phyloP scores from a whole-genome alignment of 2,329 filamentous ascomycete genomes.

The Biscogniauxia marginata region DNA sequence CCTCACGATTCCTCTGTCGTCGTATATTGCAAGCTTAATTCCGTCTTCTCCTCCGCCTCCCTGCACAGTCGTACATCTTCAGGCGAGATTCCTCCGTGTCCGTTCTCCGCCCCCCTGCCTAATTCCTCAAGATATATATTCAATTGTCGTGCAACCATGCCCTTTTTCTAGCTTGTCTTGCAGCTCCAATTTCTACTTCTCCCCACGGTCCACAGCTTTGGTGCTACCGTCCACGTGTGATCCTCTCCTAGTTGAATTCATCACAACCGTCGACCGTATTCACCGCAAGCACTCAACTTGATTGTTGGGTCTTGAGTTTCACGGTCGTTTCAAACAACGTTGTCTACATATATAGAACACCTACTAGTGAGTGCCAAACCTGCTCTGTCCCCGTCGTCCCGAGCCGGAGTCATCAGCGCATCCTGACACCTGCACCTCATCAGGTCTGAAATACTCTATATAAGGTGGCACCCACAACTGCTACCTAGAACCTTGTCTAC shows the following conservation, averaged over 20 bases:
- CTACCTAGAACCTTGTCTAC: slow-evolving; percentile 8
- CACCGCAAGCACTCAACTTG: slow-evolving; percentile 15
- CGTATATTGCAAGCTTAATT: background rate
- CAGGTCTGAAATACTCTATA: slow-evolving; percentile 12
- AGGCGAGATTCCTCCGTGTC: too few relatives aligned
- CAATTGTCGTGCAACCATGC: background rate
- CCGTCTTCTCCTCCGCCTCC: too few relatives aligned
- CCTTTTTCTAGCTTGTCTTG: background rate
- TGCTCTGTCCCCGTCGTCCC: background rate
- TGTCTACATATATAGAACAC: slow-evolving; percentile 7
- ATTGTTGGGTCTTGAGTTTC: slow-evolving; percentile 18
- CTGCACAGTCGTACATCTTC: too few relatives aligned
- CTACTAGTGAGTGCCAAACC: slow-evolving; percentile 13
- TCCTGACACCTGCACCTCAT: background rate
- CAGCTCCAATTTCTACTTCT: slow-evolving; percentile 3
- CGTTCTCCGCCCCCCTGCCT: too few relatives aligned
- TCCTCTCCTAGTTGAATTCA: slow-evolving; percentile 19
- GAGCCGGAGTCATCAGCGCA: background rate
- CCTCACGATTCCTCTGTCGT: background rate
- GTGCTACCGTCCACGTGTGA: slow-evolving; percentile 29
- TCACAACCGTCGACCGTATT: background rate
- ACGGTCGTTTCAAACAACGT: slow-evolving; percentile 7
- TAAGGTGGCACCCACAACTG: slow-evolving; percentile 7
- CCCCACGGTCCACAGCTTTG: slow-evolving; percentile 20
- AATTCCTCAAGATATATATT: background rate